Conservation (phyloP, 225 moss, liverwort and hornwort genomes). For the Anthoceros angustus region DNA sequence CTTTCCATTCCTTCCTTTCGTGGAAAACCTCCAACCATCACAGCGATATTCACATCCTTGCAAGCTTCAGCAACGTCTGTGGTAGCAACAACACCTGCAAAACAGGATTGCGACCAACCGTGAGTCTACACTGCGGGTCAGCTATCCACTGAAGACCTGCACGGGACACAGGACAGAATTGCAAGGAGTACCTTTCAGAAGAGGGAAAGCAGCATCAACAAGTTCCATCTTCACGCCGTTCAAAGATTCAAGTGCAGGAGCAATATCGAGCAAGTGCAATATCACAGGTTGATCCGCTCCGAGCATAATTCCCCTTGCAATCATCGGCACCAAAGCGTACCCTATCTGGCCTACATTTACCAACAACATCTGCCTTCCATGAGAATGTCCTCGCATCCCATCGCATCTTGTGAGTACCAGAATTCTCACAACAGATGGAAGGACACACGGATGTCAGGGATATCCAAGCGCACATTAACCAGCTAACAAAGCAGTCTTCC, state of each 20-base stretch:
- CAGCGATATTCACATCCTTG: conserved; percentile 81
- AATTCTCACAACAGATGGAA: too few species aligned
- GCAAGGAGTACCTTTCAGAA: conserved; percentile 47
- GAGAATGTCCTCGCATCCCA: not conserved
- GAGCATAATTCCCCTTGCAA: conserved; percentile 71
- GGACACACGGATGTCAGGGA: not conserved
- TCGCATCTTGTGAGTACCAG: not conserved
- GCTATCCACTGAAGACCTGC: not conserved
- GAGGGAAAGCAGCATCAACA: conserved; percentile 81
- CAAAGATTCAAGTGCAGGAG: conserved; percentile 76
- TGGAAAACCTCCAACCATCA: conserved; percentile 98
- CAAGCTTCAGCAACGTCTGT: conserved; percentile 80
- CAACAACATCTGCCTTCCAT: not conserved
- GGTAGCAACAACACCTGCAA: conserved; percentile 72
- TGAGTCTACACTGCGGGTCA: not conserved
- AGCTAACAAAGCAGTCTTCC: not conserved
- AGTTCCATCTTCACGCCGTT: conserved; percentile 99
- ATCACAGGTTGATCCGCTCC: conserved; percentile 92
- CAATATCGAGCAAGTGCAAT: conserved; percentile 83
- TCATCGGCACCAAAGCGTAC: conserved; percentile 94
- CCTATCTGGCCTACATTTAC: conserved; percentile 78
- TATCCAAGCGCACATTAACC: not conserved
- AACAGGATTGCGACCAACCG: not conserved
- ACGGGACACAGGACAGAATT: not conserved
- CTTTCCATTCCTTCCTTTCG: conserved; percentile 99